Evolutionary conservation across 306 rosid genomes (phyloP).

Genomic region (Vicia sativa): DNA sequence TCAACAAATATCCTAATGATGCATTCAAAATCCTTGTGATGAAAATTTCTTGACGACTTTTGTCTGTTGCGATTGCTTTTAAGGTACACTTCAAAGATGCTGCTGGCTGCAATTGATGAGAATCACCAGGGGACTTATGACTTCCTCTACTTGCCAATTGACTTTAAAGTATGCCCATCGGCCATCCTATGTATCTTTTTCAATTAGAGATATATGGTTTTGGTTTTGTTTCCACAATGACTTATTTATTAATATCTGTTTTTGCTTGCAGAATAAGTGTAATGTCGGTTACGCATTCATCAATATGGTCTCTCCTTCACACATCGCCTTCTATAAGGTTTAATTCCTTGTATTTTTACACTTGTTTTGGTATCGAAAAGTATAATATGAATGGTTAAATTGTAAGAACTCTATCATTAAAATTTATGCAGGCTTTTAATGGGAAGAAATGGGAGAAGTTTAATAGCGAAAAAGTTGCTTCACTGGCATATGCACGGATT

Average conservation of each 20-base stretch:
- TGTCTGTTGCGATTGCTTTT: conserved; percentile 33
- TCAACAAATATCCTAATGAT: conserved; percentile 19
- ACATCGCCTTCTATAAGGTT: conserved; percentile 85
- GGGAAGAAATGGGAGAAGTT: conserved; percentile 97
- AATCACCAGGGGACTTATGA: conserved; percentile 82
- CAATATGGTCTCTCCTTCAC: conserved; percentile 92
- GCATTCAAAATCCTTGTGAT: conserved; percentile 15
- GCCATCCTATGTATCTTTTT: conserved; percentile 29
- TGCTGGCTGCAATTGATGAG: conserved; percentile 92
- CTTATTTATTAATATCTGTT: conserved; percentile 32
- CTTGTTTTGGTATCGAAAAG: conserved; percentile 15
- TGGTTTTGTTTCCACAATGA: conserved; percentile 7
- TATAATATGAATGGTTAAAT: not conserved
- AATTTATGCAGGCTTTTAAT: conserved; percentile 71
- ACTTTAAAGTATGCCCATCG: conserved; percentile 68
- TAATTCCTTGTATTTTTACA: conserved; percentile 12
- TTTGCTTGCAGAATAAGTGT: conserved; percentile 82
- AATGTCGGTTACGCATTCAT: conserved; percentile 97
- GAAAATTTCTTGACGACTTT: conserved; percentile 30
- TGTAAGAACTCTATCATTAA: conserved; percentile 22
- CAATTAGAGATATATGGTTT: conserved; percentile 8
- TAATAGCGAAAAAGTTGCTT: conserved; percentile 91
- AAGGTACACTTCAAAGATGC: conserved; percentile 93
- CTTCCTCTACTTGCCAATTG: conserved; percentile 89
- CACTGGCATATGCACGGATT: conserved; percentile 88